Evolutionary conservation across 306 rosid genomes (phyloP).

Genomic region (Pueraria montana): DNA sequence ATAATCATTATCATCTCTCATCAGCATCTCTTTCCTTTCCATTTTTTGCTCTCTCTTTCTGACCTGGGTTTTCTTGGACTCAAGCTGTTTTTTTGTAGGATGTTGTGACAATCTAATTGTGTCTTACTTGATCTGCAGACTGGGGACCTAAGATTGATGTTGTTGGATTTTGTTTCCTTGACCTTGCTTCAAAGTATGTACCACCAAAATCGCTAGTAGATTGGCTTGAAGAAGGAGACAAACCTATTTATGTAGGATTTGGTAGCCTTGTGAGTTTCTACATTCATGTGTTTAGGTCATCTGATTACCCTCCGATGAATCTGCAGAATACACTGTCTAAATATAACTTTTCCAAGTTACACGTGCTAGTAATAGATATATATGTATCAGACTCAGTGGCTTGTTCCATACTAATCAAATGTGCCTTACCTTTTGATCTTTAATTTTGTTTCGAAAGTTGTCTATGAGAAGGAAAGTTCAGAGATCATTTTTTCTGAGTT

Average conservation of each 20-base stretch:
- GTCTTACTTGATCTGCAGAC: conserved; percentile 67
- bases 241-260: conserved; percentile 90
- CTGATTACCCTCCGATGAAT: conserved; percentile 33
- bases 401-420: conserved; percentile 38
- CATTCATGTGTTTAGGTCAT: conserved; percentile 37
- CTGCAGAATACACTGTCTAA: conserved; percentile 31
- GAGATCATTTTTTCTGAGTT: conserved; percentile 19
- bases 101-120: conserved; percentile 33
- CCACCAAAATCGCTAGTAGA: conserved; percentile 77
- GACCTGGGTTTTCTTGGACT: conserved; percentile 37
- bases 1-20: conserved; percentile 11
- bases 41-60: background rate
- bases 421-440: conserved; percentile 22
- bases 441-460: conserved; percentile 18
- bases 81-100: conserved; percentile 5
- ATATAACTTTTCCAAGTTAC: conserved; percentile 15
- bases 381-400: background rate
- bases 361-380: background rate
- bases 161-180: conserved; percentile 98
- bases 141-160: conserved; percentile 94
- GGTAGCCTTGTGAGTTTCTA: conserved; percentile 94
- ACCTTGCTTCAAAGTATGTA: conserved; percentile 87
- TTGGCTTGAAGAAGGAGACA: conserved; percentile 83
- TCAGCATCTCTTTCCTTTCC: conserved; percentile 22
- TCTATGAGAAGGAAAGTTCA: conserved; percentile 27